These are phyloP conservation scores for Atalantia buxifolia DNA, from an alignment of 345 rosid species.

Conservation along the genomic window DNA sequence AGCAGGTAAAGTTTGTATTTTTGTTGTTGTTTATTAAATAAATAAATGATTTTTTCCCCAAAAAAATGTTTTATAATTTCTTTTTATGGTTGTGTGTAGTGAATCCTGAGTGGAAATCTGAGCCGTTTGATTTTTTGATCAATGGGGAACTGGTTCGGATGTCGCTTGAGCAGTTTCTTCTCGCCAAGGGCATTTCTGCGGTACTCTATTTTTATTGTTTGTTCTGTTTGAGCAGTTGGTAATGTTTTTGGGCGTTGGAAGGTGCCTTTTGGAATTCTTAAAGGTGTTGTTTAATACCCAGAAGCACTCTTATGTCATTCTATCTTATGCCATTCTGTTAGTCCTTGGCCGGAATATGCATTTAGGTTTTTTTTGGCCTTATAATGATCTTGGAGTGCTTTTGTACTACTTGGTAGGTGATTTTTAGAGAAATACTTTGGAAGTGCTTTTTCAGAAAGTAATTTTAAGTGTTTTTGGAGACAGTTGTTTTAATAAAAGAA, in stretches of 20 bases:
- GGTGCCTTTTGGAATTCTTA: background rate
- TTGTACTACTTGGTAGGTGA: background rate
- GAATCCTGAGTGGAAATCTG: conserved; percentile 59
- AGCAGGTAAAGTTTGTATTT: conserved; percentile 28
- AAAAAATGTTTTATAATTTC: background rate
- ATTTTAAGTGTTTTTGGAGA: background rate
- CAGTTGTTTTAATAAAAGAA: too few species aligned
- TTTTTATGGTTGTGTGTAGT: conserved; percentile 28
- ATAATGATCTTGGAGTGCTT: background rate
- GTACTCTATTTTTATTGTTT: conserved; percentile 29
- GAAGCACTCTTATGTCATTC: background rate
- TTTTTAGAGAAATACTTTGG: background rate
- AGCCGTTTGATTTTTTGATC: conserved; percentile 86
- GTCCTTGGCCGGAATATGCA: background rate
- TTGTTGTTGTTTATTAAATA: background rate
- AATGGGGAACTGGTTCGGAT: conserved; percentile 91
- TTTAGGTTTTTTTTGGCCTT: background rate
- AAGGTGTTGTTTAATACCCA: background rate
- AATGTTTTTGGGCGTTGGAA: background rate
- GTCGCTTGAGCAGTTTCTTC: conserved; percentile 86
- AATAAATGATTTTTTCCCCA: background rate
- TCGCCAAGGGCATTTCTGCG: conserved; percentile 83
- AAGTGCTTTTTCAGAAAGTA: background rate
- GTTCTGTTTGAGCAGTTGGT: background rate
- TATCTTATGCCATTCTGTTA: background rate